Base-by-base conservation (phyloP, 345 rosid species). In the Cardamine occulta region DNA sequence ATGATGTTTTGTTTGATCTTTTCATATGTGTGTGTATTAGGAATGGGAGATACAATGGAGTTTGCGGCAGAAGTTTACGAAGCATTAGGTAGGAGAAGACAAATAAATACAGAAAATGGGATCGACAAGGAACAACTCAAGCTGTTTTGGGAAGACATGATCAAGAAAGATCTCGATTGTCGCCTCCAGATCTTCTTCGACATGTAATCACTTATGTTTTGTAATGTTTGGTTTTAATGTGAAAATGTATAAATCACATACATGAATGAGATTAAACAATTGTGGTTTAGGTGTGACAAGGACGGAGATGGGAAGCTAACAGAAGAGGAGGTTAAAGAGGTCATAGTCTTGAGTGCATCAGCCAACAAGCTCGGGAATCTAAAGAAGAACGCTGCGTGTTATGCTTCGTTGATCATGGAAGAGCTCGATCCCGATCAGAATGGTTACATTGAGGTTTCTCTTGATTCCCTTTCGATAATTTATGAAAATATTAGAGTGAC, bases 381-480 rank as follows among this genome's bases (percentile, higher is more conserved):
- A 3, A 91, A 90, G 79, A 73, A 89, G 47, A 84, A 86, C 32
- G 97, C 96, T 1, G 74, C 66, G 9, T 8, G 77, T n/a, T 94
- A 94, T 72, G 97, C 98, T 29, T 64, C 89, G 54, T 74, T 94
- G 60, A 94, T 94, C 85, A 94, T 94, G 98, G 98, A 94, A 80
- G 96, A 94, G 79, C 94, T 94, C n/a, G 98, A 94, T 68, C 93
- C 98, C 4, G 93, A 88, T 70, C 88, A 86, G 4, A 77, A 52
- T 0, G 98, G 98, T 74, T 87, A 88, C 70, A 94, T 94, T 52
- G 97, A 91, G 96, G 98, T 93, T 42, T 71, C 66, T 18, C 63
- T 15, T 23, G 17, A 62, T 21, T 10, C 10, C 63, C 34, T 67
- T 59, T 63, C 18, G 11, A 72, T 49, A 7, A 7, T 51, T 14